A percentile compares a stretch with the other conserved stretches of the same genome.
phyloP scores from a whole-genome alignment of 2,329 filamentous ascomycete genomes.

The Stagonosporopsis rhizophila region DNA sequence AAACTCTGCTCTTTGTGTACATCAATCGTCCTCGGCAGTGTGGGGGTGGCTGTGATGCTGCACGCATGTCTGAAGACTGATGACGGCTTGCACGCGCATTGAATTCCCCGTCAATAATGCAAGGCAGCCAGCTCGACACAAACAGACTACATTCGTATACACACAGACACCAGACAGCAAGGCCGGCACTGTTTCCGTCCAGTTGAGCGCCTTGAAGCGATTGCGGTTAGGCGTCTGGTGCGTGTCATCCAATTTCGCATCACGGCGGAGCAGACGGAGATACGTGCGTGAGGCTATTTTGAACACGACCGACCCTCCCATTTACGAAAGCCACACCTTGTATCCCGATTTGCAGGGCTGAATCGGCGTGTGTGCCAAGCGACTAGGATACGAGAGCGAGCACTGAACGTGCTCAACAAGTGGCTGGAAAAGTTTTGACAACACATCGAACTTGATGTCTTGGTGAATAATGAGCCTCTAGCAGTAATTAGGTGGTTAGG shows the following conservation, averaged over 20 bases:
- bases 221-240: conserved; percentile 24
- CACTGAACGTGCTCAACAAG: conserved; percentile 13
- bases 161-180: neutral
- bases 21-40: neutral
- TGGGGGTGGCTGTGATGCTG: conserved; percentile 5
- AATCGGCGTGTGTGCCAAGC: conserved; percentile 13
- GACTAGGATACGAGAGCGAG: conserved; percentile 3
- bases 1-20: neutral
- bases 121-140: neutral
- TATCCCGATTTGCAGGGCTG: conserved; percentile 5
- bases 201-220: conserved; percentile 8
- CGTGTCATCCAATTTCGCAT: conserved; percentile 38
- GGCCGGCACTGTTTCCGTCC: conserved; percentile 11
- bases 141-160: neutral
- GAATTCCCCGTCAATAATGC: neutral
- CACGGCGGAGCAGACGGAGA: conserved; percentile 16
- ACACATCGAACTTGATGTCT: conserved; percentile 7
- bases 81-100: neutral
- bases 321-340: conserved; percentile 16
- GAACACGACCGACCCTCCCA: conserved; percentile 6
- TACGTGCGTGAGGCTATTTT: conserved; percentile 23
- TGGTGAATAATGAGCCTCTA: conserved; percentile 6
- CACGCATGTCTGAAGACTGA: neutral
- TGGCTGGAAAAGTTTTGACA: conserved; percentile 10
- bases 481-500: conserved; percentile 23